Evolutionary conservation across 371 early-diverging fungal genomes (phyloP).

Genomic region (Saksenaea vasiformis): DNA sequence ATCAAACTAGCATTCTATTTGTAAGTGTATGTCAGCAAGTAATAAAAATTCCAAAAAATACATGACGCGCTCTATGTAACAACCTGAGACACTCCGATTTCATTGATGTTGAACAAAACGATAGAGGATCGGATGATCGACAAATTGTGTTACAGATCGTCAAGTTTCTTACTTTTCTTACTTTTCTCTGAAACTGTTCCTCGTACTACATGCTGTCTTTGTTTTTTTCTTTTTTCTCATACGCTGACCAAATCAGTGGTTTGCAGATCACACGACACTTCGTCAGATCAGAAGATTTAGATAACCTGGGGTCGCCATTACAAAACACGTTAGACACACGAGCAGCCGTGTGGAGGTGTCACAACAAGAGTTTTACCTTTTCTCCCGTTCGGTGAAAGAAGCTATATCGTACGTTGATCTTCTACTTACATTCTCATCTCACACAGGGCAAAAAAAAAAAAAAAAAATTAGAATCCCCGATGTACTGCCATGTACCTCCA

Average conservation of each 20-base stretch:
- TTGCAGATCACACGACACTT: too few species aligned
- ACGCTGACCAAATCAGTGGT: too few species aligned
- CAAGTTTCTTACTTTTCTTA: constrained; percentile 6
- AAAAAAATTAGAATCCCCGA: background rate
- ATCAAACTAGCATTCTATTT: background rate
- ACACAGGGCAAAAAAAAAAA: too few species aligned
- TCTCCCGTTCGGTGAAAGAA: too few species aligned
- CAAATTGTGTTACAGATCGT: background rate
- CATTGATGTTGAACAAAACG: background rate
- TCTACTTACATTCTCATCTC: too few species aligned
- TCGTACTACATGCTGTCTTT: constrained; percentile 2
- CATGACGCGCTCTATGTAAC: background rate
- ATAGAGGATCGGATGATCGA: constrained; percentile 1
- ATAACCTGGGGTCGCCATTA: too few species aligned
- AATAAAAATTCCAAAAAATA: background rate
- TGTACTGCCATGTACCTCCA: background rate
- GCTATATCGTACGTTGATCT: too few species aligned
- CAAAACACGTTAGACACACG: too few species aligned
- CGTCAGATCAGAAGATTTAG: too few species aligned
- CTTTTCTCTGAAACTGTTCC: background rate
- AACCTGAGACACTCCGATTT: background rate
- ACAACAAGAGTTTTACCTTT: too few species aligned
- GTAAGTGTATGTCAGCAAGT: background rate
- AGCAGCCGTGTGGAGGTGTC: too few species aligned
- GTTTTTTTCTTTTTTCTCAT: background rate